Evolutionary conservation across 23 red algal genomes (phyloP).

Genomic region (Chondrus crispus): DNA sequence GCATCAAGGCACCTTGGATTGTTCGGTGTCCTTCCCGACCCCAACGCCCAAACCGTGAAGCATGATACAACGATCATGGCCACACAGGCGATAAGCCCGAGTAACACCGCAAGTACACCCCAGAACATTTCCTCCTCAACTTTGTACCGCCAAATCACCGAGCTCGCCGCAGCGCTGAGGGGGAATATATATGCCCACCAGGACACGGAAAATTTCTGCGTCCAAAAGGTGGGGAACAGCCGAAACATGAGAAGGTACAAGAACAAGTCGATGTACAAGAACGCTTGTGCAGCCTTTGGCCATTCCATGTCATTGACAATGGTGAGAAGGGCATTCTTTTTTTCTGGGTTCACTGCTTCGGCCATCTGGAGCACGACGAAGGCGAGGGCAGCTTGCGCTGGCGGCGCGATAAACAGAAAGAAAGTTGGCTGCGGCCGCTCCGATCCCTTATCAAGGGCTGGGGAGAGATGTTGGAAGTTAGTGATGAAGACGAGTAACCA

Average conservation of each 20-base stretch:
- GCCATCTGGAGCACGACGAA: not conserved
- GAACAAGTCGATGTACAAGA: slow-evolving; percentile 60
- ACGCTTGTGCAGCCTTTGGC: not conserved
- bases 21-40: not conserved
- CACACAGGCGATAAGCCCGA: not conserved
- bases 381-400: slow-evolving; percentile 38
- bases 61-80: slow-evolving; percentile 24
- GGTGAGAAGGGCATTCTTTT: not conserved
- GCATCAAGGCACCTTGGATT: not conserved
- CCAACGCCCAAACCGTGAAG: slow-evolving; percentile 29
- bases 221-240: slow-evolving; percentile 48
- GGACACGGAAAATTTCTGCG: not conserved
- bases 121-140: slow-evolving; percentile 28
- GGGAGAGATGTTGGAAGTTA: slow-evolving; percentile 44
- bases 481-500: slow-evolving; percentile 63
- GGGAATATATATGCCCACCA: slow-evolving; percentile 72
- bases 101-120: not conserved
- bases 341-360: not conserved
- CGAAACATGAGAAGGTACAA: slow-evolving; percentile 63
- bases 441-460: not conserved
- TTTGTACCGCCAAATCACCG: not conserved
- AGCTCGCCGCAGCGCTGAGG: slow-evolving; percentile 35
- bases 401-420: slow-evolving; percentile 66
- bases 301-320: not conserved
- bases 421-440: slow-evolving; percentile 41